These are phyloP conservation scores for Trichoderma oligosporum DNA, from an alignment of 2,329 filamentous ascomycete species.

Conservation along the genomic window DNA sequence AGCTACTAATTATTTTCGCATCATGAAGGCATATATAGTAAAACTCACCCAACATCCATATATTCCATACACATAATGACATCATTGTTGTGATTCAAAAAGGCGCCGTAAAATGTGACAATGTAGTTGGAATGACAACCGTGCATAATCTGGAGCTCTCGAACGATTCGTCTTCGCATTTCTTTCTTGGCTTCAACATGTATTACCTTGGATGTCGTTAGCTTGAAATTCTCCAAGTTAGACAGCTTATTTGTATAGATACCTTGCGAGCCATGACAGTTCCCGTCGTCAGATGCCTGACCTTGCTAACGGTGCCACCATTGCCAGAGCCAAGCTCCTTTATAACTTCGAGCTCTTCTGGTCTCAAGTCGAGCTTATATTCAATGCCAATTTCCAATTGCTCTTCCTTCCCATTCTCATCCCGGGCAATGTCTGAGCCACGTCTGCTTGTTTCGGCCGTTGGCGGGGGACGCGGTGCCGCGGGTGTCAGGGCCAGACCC, in stretches of 20 bases:
- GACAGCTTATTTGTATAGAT: too few relatives aligned
- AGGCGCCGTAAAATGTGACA: conserved; percentile 96
- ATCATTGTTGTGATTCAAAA: conserved; percentile 93
- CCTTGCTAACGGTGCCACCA: conserved; percentile 97
- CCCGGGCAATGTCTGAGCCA: conserved; percentile 58
- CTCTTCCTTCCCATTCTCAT: conserved; percentile 51
- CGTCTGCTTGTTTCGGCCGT: conserved; percentile 68
- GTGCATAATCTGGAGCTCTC: conserved; percentile 97
- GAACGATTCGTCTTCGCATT: conserved; percentile 92
- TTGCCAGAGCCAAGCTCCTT: conserved; percentile 96
- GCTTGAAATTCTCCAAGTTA: background rate
- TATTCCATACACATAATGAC: conserved; percentile 99
- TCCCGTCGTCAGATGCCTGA: conserved; percentile 89
- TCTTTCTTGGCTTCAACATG: conserved; percentile 98
- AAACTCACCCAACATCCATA: conserved; percentile 91
- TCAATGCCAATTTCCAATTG: conserved; percentile 94
- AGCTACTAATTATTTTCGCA: background rate
- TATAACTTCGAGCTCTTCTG: conserved; percentile 86
- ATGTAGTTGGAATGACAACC: conserved; percentile 96
- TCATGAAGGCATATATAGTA: too few relatives aligned
- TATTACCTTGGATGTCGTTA: conserved; percentile 64
- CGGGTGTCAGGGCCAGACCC: conserved; percentile 80
- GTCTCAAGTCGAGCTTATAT: conserved; percentile 87
- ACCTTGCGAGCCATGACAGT: conserved; percentile 99
- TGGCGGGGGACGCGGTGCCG: conserved; percentile 66